Percentiles rank a stretch among this genome's conserved stretches.
These are phyloP conservation scores for Xylaria castorea DNA, from an alignment of 495 filamentous ascomycete genomes.

Conservation along the genomic window DNA sequence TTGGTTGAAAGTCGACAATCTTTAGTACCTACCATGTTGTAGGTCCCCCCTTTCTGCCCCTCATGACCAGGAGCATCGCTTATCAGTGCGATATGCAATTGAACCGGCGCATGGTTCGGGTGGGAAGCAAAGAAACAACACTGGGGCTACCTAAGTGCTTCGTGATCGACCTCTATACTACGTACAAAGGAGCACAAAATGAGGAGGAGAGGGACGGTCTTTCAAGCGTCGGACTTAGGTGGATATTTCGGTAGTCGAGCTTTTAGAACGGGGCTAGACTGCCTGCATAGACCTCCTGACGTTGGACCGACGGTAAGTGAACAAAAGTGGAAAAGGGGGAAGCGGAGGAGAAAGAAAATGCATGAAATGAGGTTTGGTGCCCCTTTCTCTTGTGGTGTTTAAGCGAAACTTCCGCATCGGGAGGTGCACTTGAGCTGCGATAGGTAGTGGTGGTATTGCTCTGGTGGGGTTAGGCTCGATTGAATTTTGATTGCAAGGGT, in stretches of 20 bases:
- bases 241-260: conserved; percentile 25
- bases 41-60: not conserved
- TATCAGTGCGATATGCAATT: not conserved
- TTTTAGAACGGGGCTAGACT: conserved; percentile 22
- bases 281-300: conserved; percentile 27
- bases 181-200: not conserved
- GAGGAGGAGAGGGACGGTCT: not conserved
- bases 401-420: conserved; percentile 27
- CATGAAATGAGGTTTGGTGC: conserved; percentile 25
- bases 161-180: conserved; percentile 1
- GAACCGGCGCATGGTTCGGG: not conserved
- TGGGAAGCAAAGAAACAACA: conserved; percentile 6
- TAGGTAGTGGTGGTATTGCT: conserved; percentile 23
- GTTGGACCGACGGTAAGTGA: conserved; percentile 8
- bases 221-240: conserved; percentile 4
- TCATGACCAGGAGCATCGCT: not conserved
- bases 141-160: conserved; percentile 1
- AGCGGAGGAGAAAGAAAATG: conserved; percentile 19
- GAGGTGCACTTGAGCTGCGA: conserved; percentile 19
- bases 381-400: conserved; percentile 13
- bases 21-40: not conserved
- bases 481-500: conserved; percentile 23
- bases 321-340: conserved; percentile 26
- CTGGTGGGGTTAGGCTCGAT: conserved; percentile 25
- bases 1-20: not conserved